Evolutionary conservation across 129 eudicot genomes (phyloP).

Genomic region (Ambrosia artemisiifolia): DNA sequence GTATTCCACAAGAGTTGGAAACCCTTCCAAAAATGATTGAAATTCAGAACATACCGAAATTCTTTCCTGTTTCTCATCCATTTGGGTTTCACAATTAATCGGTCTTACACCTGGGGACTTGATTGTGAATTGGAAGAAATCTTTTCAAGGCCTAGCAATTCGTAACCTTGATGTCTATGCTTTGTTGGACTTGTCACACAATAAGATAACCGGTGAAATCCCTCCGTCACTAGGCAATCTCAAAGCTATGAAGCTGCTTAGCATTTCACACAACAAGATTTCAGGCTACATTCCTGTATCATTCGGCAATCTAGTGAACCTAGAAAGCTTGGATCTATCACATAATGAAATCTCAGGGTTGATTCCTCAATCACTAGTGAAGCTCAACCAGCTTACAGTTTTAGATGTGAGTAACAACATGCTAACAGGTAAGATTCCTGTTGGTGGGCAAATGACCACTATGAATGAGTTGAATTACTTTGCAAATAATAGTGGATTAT

Average conservation of each 20-base stretch:
- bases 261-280: constrained; percentile 40
- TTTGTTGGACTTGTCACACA: constrained; percentile 48
- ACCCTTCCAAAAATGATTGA: constrained; percentile 37
- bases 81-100: background rate
- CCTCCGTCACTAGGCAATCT: constrained; percentile 44
- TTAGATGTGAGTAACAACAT: constrained; percentile 51
- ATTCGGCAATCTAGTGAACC: constrained; percentile 34
- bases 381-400: constrained; percentile 26
- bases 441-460: too few relatives aligned
- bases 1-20: constrained; percentile 35
- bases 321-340: constrained; percentile 51
- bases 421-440: constrained; percentile 43
- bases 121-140: constrained; percentile 52
- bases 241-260: constrained; percentile 42
- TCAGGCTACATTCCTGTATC: constrained; percentile 38
- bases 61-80: constrained; percentile 25
- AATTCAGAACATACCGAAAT: constrained; percentile 20
- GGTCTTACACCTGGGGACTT: constrained; percentile 25
- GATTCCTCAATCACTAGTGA: constrained; percentile 39
- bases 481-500: constrained; percentile 50
- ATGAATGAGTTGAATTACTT: too few relatives aligned
- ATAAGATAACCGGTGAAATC: constrained; percentile 37
- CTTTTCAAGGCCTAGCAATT: constrained; percentile 41
- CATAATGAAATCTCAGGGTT: constrained; percentile 35
- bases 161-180: constrained; percentile 44